These are phyloP conservation scores for Aspergillus sp. DNA, from an alignment of 2,329 filamentous ascomycete species.

Conservation along the genomic window DNA sequence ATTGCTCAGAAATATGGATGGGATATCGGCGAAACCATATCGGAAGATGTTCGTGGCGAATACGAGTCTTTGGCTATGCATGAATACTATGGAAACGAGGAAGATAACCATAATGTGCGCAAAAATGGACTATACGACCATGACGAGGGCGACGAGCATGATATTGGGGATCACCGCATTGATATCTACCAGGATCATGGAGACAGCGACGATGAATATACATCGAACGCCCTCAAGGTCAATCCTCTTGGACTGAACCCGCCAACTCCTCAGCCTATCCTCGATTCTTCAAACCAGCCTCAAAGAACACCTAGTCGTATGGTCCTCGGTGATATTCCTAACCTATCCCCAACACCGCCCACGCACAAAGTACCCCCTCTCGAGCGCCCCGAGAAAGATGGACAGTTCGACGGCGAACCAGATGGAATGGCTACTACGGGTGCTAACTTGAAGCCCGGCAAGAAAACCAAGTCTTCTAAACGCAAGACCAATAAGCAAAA, in stretches of 20 bases:
- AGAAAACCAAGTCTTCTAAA: conserved; percentile 32
- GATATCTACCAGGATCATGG: conserved; percentile 35
- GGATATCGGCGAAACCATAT: conserved; percentile 29
- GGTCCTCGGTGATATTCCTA: conserved; percentile 35
- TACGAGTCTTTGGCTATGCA: conserved; percentile 38
- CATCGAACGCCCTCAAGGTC: conserved; percentile 24
- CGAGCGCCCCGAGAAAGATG: conserved; percentile 33
- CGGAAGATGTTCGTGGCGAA: conserved; percentile 35
- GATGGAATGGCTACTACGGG: conserved; percentile 24
- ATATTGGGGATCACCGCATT: conserved; percentile 38
- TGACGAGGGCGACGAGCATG: conserved; percentile 35
- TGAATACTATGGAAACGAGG: conserved; percentile 35
- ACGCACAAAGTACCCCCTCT: conserved; percentile 23
- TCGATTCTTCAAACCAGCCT: conserved; percentile 23
- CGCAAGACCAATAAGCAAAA: conserved; percentile 33
- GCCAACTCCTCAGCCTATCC: conserved; percentile 40
- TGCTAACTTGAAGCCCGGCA: conserved; percentile 19
- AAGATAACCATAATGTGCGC: conserved; percentile 22
- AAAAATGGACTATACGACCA: conserved; percentile 23
- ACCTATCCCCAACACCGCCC: conserved; percentile 30
- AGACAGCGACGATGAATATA: conserved; percentile 25
- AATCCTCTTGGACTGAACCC: conserved; percentile 50
- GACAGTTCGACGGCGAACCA: conserved; percentile 42
- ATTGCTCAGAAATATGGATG: conserved; percentile 30
- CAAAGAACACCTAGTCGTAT: conserved; percentile 30